Percentiles rank a stretch among this genome's conserved stretches.
Evolutionary conservation across 2,329 filamentous ascomycete species (phyloP).

Genomic region (Colletotrichum eleusines): DNA sequence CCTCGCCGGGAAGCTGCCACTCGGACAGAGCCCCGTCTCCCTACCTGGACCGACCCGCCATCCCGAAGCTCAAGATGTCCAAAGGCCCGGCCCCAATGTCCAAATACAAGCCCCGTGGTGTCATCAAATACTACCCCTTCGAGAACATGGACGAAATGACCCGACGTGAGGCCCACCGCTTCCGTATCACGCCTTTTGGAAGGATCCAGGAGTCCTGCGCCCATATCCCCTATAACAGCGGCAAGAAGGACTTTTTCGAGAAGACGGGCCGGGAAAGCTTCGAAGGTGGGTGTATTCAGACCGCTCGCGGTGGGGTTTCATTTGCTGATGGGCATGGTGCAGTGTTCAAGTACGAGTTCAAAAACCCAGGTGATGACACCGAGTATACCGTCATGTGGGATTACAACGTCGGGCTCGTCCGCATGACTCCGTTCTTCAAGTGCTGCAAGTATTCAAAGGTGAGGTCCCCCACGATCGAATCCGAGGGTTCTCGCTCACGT

Average conservation of each 20-base stretch:
- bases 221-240: constrained; percentile 94
- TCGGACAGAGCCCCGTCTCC: constrained; percentile 49
- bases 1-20: constrained; percentile 52
- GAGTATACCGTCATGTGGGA: constrained; percentile 93
- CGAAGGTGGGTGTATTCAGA: constrained; percentile 73
- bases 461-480: neutral
- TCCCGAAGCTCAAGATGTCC: constrained; percentile 68
- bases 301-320: neutral
- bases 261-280: constrained; percentile 91
- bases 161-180: constrained; percentile 69
- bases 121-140: constrained; percentile 79
- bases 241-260: constrained; percentile 88
- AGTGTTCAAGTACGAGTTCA: constrained; percentile 91
- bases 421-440: constrained; percentile 96
- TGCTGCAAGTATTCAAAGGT: constrained; percentile 88
- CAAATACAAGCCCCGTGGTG: constrained; percentile 72
- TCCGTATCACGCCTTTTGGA: constrained; percentile 74
- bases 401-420: constrained; percentile 92
- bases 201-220: constrained; percentile 71
- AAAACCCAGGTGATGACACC: constrained; percentile 73
- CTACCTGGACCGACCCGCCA: constrained; percentile 46
- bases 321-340: constrained; percentile 28
- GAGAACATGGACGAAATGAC: constrained; percentile 73
- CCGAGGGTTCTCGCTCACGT: constrained; percentile 13
- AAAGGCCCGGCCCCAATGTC: constrained; percentile 75